Evolutionary conservation across 306 rosid species (phyloP), one percentile per base, ranked within the genome.

Genomic region (Oemleria cerasiformis): DNA sequence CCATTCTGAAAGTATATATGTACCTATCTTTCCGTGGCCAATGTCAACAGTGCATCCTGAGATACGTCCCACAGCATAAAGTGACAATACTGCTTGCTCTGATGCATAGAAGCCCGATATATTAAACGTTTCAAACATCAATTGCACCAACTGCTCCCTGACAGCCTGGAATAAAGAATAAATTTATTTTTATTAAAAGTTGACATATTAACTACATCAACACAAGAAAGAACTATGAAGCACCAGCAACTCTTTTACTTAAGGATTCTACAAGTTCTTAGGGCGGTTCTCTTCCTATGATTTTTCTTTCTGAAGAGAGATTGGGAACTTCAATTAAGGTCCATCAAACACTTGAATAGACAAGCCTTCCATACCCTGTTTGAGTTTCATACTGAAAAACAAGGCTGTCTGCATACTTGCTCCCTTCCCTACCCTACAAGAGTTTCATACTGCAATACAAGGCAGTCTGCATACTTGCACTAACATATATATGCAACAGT

Each of bases 41-140:
- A 94, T 94, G 72, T 91, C 98, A 39, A 94, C 98, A 38, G 91
- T 88, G 84, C 98, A 93, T 79, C 98, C 98, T 2, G 98, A 93
- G 63, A 93, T 93, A 59, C 98, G 92, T 75, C 97, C 98, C 41
- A 94, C 96, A 3, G 96, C 95, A 83, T 91, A 94, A 49, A 94
- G 90, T 12, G 98, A 94, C 79, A 91, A 75, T 47, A 94, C 97
- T 58, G 98, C 97, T 77, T 94, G 98, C 78, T 94, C 98, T 1
- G 98, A 94, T 69, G 98, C 98, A 83, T 94, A 94, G 85, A 94
- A 94, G 75, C 98, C 98, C 49, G 98, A 94, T 81, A 91, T 89
- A 83, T 91, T 94, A 87, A 94, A 94, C n/a, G 96, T 91, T 88
- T 94, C 98, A 81, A 94, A 94, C 96, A 94, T 86, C 74, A 94